phyloP scores from a whole-genome alignment of 2,329 filamentous ascomycete species.

The Volutella citrinella region DNA sequence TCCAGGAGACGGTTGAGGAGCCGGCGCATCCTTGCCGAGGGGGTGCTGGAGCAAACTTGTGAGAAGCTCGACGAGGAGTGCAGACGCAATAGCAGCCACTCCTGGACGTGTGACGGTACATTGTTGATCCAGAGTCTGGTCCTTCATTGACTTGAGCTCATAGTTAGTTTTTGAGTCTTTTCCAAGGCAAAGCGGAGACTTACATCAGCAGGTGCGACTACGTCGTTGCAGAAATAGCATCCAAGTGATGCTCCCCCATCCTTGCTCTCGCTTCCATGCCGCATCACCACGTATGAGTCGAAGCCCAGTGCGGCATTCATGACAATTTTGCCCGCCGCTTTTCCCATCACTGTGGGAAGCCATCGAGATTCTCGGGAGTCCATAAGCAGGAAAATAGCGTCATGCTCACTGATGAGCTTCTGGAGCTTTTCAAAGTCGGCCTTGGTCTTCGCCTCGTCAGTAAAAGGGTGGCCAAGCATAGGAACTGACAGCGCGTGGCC shows the following conservation, averaged over 20 bases:
- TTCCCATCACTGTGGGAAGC: constrained; percentile 95
- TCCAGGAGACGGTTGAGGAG: constrained; percentile 44
- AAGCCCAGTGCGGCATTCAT: constrained; percentile 96
- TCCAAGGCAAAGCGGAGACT: constrained; percentile 44
- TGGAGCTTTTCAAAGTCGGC: constrained; percentile 74
- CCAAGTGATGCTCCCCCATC: constrained; percentile 68
- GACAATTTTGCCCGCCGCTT: constrained; percentile 88
- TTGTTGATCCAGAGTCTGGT: constrained; percentile 94
- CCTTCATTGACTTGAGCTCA: constrained; percentile 81
- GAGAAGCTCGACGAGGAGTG: constrained; percentile 84
- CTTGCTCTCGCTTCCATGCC: constrained; percentile 70
- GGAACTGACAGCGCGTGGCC: constrained; percentile 85
- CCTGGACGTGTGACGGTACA: constrained; percentile 96
- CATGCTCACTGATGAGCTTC: constrained; percentile 75
- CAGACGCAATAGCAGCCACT: constrained; percentile 87
- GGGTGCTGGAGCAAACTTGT: constrained; percentile 88
- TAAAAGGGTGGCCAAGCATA: constrained; percentile 90
- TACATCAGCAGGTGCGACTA: constrained; percentile 90
- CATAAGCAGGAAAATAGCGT: constrained; percentile 95
- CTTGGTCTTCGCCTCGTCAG: constrained; percentile 66
- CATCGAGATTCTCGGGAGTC: constrained; percentile 92
- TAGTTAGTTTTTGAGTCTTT: no score
- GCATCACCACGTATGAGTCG: constrained; percentile 96
- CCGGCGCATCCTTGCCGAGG: constrained; percentile 58
- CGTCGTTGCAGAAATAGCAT: constrained; percentile 98